A percentile compares a stretch with the other conserved stretches of the same genome.
Conservation (phyloP, 2,329 filamentous ascomycete species). For the Exophiala viscosa region DNA sequence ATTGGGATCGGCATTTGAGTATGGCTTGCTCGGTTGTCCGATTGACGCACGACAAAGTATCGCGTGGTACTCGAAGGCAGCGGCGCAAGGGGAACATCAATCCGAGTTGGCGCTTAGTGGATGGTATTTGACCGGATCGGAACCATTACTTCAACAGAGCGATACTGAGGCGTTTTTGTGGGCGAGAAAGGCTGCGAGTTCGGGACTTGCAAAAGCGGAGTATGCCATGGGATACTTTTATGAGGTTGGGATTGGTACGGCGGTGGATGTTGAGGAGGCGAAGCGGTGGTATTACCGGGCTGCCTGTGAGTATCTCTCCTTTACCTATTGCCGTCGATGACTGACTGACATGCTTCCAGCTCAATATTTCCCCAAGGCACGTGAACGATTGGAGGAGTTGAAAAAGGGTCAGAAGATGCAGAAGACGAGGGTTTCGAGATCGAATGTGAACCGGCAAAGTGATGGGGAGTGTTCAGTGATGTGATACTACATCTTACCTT, state of each 20-base stretch:
- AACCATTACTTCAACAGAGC: conserved; percentile 82
- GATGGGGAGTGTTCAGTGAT: conserved; percentile 86
- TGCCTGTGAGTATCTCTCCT: conserved; percentile 66
- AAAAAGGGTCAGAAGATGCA: conserved; percentile 71
- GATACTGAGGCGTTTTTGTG: conserved; percentile 96
- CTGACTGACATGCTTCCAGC: conserved; percentile 51
- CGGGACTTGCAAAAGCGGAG: conserved; percentile 86
- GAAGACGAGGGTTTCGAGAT: conserved; percentile 75
- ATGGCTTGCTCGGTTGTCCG: conserved; percentile 75
- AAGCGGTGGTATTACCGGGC: conserved; percentile 98
- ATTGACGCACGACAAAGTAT: conserved; percentile 84
- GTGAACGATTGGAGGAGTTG: conserved; percentile 87
- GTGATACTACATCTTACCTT: conserved; percentile 42
- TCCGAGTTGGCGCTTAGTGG: conserved; percentile 78
- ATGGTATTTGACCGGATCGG: conserved; percentile 92
- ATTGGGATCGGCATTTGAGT: conserved; percentile 83
- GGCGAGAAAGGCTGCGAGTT: conserved; percentile 87
- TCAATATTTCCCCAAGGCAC: conserved; percentile 89
- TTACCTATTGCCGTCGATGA: background rate
- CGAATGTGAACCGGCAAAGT: conserved; percentile 75
- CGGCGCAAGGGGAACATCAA: conserved; percentile 90
- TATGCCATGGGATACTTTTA: conserved; percentile 93
- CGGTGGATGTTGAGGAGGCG: conserved; percentile 84
- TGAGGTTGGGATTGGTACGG: conserved; percentile 86
- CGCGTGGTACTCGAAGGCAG: conserved; percentile 88